Conservation (phyloP, 306 rosid species). For the Senna tora region DNA sequence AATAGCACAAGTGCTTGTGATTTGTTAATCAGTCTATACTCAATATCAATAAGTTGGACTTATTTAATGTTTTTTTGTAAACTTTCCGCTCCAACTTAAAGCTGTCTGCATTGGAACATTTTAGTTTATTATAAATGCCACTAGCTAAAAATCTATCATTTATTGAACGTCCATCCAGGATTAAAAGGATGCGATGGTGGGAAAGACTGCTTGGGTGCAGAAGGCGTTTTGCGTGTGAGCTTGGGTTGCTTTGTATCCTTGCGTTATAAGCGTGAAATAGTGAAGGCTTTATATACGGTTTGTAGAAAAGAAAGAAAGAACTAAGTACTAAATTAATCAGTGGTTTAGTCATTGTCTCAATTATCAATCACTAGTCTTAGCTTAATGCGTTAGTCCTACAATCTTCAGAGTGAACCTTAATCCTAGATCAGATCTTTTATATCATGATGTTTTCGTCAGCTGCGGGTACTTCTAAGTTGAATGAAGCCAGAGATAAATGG, state of each 20-base stretch:
- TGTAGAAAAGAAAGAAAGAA: conserved; percentile 8
- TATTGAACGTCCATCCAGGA: conserved; percentile 57
- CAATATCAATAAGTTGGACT: background rate
- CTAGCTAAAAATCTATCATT: conserved; percentile 8
- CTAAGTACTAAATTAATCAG: background rate
- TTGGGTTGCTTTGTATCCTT: conserved; percentile 97
- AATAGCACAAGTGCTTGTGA: conserved; percentile 2
- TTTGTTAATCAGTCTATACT: background rate
- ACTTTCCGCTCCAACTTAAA: background rate
- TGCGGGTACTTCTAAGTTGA: conserved; percentile 69
- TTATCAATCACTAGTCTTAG: conserved; percentile 3
- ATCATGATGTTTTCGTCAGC: conserved; percentile 87
- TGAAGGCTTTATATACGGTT: background rate
- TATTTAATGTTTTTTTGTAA: background rate
- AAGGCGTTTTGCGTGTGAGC: conserved; percentile 96
- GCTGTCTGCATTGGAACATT: background rate
- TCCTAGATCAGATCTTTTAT: conserved; percentile 62
- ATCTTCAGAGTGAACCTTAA: conserved; percentile 60
- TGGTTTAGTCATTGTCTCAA: background rate
- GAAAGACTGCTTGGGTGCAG: conserved; percentile 77
- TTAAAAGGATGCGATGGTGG: conserved; percentile 70
- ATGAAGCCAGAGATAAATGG: conserved; percentile 67
- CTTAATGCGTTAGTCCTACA: background rate
- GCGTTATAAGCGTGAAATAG: conserved; percentile 19
- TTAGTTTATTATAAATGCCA: background rate